phyloP scores from a whole-genome alignment of 2,329 filamentous ascomycete species.

The Aschersonia sp. region DNA sequence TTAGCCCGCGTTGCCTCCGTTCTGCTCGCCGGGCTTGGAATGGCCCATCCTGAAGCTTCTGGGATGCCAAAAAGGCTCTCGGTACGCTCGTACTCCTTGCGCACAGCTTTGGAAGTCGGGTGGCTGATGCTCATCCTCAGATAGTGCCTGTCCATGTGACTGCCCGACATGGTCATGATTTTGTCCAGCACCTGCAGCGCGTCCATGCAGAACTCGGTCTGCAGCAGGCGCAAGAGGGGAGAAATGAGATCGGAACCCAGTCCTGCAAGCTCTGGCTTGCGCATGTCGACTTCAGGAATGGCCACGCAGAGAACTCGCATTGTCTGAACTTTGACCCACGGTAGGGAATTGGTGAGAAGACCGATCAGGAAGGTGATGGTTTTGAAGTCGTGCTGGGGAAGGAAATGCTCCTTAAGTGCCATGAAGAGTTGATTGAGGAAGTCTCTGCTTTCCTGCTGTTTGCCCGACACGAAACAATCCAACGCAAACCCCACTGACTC shows the following conservation, averaged over 20 bases:
- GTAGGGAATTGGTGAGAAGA: constrained; percentile 71
- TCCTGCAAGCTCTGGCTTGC: constrained; percentile 72
- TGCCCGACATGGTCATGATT: constrained; percentile 86
- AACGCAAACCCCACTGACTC: constrained; percentile 54
- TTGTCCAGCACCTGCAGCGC: constrained; percentile 85
- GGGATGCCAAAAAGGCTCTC: constrained; percentile 95
- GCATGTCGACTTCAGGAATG: constrained; percentile 86
- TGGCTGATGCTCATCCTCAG: constrained; percentile 97
- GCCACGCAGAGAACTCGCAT: constrained; percentile 80
- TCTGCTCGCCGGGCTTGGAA: constrained; percentile 82
- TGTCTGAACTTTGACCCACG: constrained; percentile 85
- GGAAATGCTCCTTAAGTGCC: constrained; percentile 63
- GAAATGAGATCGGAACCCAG: constrained; percentile 94
- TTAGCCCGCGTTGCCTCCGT: constrained; percentile 77
- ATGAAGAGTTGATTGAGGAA: constrained; percentile 62
- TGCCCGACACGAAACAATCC: constrained; percentile 51
- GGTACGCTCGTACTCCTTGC: constrained; percentile 89
- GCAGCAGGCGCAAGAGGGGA: constrained; percentile 72
- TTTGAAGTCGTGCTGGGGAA: constrained; percentile 69
- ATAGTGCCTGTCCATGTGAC: constrained; percentile 86
- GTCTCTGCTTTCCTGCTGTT: constrained; percentile 54
- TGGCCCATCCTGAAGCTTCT: constrained; percentile 89
- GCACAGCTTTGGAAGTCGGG: constrained; percentile 67
- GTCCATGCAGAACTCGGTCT: constrained; percentile 88
- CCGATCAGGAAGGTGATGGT: constrained; percentile 85